phyloP scores from a whole-genome alignment of 2,329 filamentous ascomycete genomes.

The Zasmidium angulare region DNA sequence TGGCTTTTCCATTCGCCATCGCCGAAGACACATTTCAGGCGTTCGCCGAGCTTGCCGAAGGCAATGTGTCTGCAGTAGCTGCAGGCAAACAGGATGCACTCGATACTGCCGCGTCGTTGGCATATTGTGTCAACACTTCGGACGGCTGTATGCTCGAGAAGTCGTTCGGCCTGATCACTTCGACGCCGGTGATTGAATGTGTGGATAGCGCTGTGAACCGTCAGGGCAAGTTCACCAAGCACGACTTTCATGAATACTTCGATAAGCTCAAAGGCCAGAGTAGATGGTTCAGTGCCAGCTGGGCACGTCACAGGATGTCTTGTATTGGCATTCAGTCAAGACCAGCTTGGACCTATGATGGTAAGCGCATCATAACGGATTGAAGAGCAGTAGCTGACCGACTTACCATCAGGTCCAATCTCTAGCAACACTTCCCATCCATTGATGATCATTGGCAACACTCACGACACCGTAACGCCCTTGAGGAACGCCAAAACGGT shows the following conservation, averaged over 20 bases:
- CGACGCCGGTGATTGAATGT: slow-evolving; percentile 12
- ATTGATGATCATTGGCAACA: slow-evolving; percentile 34
- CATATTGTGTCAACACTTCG: background rate
- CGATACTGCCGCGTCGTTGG: slow-evolving; percentile 2
- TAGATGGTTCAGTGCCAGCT: slow-evolving; percentile 11
- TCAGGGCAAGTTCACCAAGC: background rate
- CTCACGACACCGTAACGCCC: slow-evolving; percentile 36
- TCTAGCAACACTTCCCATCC: slow-evolving; percentile 30
- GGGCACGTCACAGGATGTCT: slow-evolving; percentile 12
- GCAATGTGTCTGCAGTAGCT: slow-evolving; percentile 7
- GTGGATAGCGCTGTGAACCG: slow-evolving; percentile 9
- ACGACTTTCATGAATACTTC: slow-evolving; percentile 10
- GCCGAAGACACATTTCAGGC: slow-evolving; percentile 9
- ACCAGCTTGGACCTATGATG: slow-evolving; percentile 6
- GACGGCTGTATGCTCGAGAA: slow-evolving; percentile 8
- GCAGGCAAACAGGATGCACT: slow-evolving; percentile 5
- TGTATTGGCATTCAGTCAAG: slow-evolving; percentile 7
- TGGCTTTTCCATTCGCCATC: slow-evolving; percentile 6
- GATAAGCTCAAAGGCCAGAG: slow-evolving; percentile 7
- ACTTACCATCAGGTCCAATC: background rate
- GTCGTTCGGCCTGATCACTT: slow-evolving; percentile 10
- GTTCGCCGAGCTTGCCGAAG: slow-evolving; percentile 4
- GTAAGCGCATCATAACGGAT: background rate
- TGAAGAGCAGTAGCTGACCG: background rate
- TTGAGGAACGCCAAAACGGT: slow-evolving; percentile 33